phyloP scores from a whole-genome alignment of 768 basidiomycete genomes.

The Steccherinum ochraceum region DNA sequence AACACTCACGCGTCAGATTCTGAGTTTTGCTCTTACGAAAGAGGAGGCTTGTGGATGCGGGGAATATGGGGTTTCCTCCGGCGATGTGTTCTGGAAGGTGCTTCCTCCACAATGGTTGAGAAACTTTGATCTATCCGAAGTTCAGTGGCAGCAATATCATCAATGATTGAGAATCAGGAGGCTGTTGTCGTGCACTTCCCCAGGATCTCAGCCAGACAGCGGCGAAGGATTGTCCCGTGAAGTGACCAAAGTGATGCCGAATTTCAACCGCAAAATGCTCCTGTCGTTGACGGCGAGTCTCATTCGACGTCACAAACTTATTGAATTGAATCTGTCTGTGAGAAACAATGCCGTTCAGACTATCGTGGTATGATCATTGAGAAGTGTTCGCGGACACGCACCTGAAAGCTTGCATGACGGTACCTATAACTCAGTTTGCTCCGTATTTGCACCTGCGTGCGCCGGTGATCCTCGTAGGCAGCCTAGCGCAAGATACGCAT shows the following conservation, averaged over 20 bases:
- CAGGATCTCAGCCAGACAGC: too few relatives aligned
- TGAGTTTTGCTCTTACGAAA: neutral
- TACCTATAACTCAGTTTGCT: too few relatives aligned
- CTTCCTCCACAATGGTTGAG: neutral
- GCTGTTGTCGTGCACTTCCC: neutral
- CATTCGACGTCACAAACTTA: neutral
- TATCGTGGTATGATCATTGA: neutral
- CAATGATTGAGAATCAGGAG: neutral
- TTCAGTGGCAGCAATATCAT: neutral
- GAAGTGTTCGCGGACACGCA: neutral
- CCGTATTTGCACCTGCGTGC: too few relatives aligned
- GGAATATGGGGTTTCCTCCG: neutral
- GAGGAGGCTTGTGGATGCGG: neutral
- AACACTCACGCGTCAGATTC: too few relatives aligned
- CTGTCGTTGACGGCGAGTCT: neutral
- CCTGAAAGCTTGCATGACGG: too few relatives aligned
- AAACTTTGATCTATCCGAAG: neutral
- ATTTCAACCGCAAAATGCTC: slow-evolving; percentile 12
- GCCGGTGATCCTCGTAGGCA: too few relatives aligned
- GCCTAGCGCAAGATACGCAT: neutral
- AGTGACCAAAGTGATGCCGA: slow-evolving; percentile 15
- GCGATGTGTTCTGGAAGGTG: neutral
- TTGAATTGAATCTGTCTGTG: neutral
- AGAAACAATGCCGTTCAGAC: neutral
- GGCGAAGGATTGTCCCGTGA: slow-evolving; percentile 13